These are phyloP conservation scores for Phialophora verrucosa DNA, from an alignment of 2,329 filamentous ascomycete species.

Conservation along the genomic window DNA sequence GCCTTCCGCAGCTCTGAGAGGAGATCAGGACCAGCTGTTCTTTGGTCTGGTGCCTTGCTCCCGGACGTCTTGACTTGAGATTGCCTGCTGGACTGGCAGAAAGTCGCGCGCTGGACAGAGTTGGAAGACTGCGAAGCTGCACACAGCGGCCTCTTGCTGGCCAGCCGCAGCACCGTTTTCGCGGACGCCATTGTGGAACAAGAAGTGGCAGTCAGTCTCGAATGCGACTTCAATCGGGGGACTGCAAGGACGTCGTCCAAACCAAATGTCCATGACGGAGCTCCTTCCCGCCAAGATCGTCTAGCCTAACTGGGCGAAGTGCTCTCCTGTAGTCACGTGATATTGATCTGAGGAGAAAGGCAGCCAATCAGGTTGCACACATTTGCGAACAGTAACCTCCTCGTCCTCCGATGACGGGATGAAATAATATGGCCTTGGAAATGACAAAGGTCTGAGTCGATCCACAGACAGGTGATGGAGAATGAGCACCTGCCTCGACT, in stretches of 20 bases:
- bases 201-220: neutral
- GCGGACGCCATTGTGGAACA: slow-evolving; percentile 49
- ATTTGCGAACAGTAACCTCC: no score
- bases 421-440: no score
- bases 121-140: slow-evolving; percentile 45
- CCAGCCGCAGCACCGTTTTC: slow-evolving; percentile 53
- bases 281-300: neutral
- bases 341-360: neutral
- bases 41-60: slow-evolving; percentile 12
- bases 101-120: slow-evolving; percentile 38
- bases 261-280: slow-evolving; percentile 14
- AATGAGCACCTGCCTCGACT: no score
- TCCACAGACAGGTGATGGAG: no score
- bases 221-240: neutral
- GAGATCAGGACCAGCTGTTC: slow-evolving; percentile 60
- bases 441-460: no score
- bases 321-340: neutral
- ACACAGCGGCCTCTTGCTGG: slow-evolving; percentile 48
- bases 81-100: slow-evolving; percentile 34
- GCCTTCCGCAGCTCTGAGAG: slow-evolving; percentile 71
- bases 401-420: no score
- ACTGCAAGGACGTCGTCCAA: neutral
- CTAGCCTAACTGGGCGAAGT: neutral
- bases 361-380: neutral
- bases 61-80: slow-evolving; percentile 1